phyloP scores from a whole-genome alignment of 179 eudicot genomes.

The Camellia oleifera region DNA sequence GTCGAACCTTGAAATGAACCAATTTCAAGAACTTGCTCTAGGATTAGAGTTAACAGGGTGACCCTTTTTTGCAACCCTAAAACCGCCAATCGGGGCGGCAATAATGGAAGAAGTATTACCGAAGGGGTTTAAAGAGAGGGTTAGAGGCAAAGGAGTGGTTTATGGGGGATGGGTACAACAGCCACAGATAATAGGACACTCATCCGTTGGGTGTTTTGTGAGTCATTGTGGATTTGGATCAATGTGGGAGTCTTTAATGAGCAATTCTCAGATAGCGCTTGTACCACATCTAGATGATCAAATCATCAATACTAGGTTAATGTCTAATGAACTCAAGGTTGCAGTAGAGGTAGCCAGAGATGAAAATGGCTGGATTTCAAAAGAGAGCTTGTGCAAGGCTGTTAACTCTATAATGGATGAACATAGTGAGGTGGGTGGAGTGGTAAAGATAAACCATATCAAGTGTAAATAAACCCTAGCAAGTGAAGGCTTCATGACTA shows the following conservation, averaged over 20 bases:
- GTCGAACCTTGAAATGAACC: conserved; percentile 46
- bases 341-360: conserved; percentile 70
- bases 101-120: conserved; percentile 57
- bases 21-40: conserved; percentile 54
- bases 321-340: conserved; percentile 55
- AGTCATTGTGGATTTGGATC: conserved; percentile 83
- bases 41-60: conserved; percentile 56
- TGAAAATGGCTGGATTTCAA: conserved; percentile 55
- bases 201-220: conserved; percentile 72
- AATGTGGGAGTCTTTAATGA: conserved; percentile 73
- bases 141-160: conserved; percentile 43
- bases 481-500: conserved; percentile 41
- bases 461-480: conserved; percentile 46
- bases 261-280: conserved; percentile 50
- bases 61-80: conserved; percentile 54
- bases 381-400: conserved; percentile 55
- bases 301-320: conserved; percentile 52
- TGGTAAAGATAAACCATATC: conserved; percentile 41
- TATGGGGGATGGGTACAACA: conserved; percentile 68
- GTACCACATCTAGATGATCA: conserved; percentile 69
- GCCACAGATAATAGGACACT: conserved; percentile 38
- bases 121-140: conserved; percentile 44
- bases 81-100: conserved; percentile 51
- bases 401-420: conserved; percentile 46
- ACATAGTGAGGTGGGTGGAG: conserved; percentile 34